A percentile compares a stretch with the other conserved stretches of the same genome.
Evolutionary conservation across 345 rosid genomes (phyloP).

Genomic region (Syzygium aromaticum): DNA sequence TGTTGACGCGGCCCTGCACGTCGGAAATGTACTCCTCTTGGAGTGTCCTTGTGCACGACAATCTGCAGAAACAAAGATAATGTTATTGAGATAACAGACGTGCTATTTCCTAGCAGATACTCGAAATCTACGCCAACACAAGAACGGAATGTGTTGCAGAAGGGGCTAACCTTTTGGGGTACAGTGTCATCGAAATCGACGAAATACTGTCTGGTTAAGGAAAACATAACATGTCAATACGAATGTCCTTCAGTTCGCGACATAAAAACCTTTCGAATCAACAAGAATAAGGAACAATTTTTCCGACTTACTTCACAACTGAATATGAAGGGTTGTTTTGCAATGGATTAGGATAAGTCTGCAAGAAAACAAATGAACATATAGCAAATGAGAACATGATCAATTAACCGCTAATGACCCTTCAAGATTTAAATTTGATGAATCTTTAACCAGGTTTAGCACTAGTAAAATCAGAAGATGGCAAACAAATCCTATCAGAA

Average conservation of each 20-base stretch:
- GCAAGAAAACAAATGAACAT: conserved; percentile 12
- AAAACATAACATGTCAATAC: not conserved
- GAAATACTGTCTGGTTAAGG: conserved; percentile 66
- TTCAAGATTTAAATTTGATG: not conserved
- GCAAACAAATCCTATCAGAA: not conserved
- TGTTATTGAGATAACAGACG: not conserved
- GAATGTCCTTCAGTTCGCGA: not conserved
- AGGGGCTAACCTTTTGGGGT: conserved; percentile 56
- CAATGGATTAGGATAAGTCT: conserved; percentile 74
- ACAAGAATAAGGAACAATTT: not conserved
- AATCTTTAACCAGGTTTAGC: not conserved
- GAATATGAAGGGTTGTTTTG: conserved; percentile 90
- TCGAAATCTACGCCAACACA: not conserved
- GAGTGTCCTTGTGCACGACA: conserved; percentile 67
- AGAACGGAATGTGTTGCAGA: not conserved
- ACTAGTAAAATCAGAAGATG: not conserved
- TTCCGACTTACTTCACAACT: conserved; percentile 62
- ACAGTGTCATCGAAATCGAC: conserved; percentile 76
- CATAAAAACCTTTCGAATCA: not conserved
- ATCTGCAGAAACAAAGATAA: conserved; percentile 24
- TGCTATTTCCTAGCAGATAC: not conserved
- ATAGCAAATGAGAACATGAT: not conserved
- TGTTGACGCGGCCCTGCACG: conserved; percentile 95
- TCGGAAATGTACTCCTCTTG: conserved; percentile 82
- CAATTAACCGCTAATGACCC: not conserved